Evolutionary conservation across 805 yeast species (phyloP), one percentile per base, ranked within the genome.

Genomic region (Lachancea thermotolerans): DNA sequence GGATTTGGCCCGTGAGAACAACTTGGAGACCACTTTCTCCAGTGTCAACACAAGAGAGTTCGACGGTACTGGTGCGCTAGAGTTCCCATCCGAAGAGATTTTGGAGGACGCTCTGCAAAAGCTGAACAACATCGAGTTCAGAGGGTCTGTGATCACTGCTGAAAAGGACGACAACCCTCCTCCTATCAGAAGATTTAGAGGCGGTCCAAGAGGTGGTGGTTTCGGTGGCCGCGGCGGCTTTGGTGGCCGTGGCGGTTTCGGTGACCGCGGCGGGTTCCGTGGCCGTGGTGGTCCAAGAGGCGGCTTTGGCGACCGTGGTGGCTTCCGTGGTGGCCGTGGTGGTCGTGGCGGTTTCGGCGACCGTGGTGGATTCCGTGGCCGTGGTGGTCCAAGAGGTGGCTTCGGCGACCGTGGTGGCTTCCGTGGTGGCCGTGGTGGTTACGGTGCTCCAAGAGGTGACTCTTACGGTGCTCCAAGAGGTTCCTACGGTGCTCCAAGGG

Each of bases 1-100:
- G 72, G 98, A 91, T 71, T 80, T 86, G 62, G 89, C 88, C 53
- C 77, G 95, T 64, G 89, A 84, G 50, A 83, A 79, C 67, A 79
- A 75, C 51, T 65, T 74, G 52, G 76, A 79, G 48, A 85, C 88
- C 47, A 77, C 82, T 30, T 84, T 82, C 53, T 63, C 74, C 42
- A 68, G 70, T 49, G 75, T 70, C 47, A 68, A 69, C 53, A 65
- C 69, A 45, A 67, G 73, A 60, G 75, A 71, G 49, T 67, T 68
- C 45, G 70, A 69, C 48, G 73, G 73, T 53, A 67, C 72, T 44
- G 75, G 75, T 64, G 73, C 71, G 47, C 53, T 71, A 45, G 75
- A 71, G 54, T 68, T 71, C 54, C 69, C 72, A 49, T 60, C 85
- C 49, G 83, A 81, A 59, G 95, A 85, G 49, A 84, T 85, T 55